Base-by-base conservation (phyloP, 495 filamentous ascomycete genomes). In the Neurospora cerealis region DNA sequence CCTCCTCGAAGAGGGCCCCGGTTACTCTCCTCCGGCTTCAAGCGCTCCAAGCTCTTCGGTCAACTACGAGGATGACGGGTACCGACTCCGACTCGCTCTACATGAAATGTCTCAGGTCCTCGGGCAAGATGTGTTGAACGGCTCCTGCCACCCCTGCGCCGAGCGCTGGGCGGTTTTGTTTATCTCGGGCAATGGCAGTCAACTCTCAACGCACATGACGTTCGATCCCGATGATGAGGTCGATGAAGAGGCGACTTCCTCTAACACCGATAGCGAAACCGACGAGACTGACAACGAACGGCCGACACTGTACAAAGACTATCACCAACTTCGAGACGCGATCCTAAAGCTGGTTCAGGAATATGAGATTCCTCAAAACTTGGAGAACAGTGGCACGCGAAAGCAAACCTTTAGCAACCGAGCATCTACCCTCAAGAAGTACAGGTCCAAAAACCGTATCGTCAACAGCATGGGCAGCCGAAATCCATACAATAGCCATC, bases 301-400 rank as follows among this genome's bases (percentile, higher is more conserved):
- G 10, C 85, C 93, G 13, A 92, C 93, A 37, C 82, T 93, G 7
- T 91, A 93, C 78, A 92, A 92, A 75, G 92, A 94, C 75, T 93
- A 96, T 75, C 92, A 96, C 80, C 90, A 93, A 71, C 83, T 97
- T 9, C 91, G 95, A 72, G 90, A 93, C 41, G 92, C 93, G 7
- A 92, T 97, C 69, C 83, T 93, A 66, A 94, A 93, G 77, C 86
- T 97, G 3, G 91, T 96, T 21, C 88, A 92, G 74, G 93, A 96
- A 48, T 93, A 90, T 73, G 92, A 94, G 75, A 90, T 92, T 28
- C 91, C 91, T 3, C 88, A 89, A 54, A 87, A 84, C 38, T 78
- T 89, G 0, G 85, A 89, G 62, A 82, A 81, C 21, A 87, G 88
- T 39, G 84, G 82, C 34, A 82, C 86, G 39, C 79, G 78, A 72